Conservation (phyloP, 305 asterid genomes). For the Nicotiana rustica region DNA sequence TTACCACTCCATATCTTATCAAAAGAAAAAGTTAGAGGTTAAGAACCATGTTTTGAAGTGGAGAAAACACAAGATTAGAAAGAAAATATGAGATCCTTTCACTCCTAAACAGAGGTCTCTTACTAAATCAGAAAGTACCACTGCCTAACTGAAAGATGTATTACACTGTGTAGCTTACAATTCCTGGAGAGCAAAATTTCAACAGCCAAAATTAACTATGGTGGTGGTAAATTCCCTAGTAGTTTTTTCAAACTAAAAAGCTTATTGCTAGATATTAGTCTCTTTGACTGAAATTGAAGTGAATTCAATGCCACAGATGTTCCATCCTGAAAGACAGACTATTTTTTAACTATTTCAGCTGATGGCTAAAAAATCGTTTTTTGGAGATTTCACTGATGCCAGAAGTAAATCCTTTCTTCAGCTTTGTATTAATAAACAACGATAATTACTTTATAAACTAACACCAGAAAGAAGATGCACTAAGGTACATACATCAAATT, state of each 20-base stretch:
- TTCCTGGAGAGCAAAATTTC: neutral
- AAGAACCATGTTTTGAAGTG: conserved; percentile 23
- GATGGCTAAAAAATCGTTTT: no score
- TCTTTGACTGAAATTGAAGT: conserved; percentile 7
- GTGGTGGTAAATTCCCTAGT: neutral
- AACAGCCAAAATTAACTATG: neutral
- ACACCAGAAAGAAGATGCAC: neutral
- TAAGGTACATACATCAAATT: neutral
- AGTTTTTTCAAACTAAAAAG: neutral
- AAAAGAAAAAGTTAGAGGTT: neutral
- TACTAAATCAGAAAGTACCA: neutral
- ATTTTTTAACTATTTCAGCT: conserved; percentile 7
- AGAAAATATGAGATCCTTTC: neutral
- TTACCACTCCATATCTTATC: neutral
- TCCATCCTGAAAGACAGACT: neutral
- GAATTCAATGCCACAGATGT: conserved; percentile 16
- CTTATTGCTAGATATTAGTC: neutral
- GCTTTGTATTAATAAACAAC: neutral
- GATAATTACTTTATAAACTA: neutral
- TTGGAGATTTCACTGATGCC: no score
- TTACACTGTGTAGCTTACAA: neutral
- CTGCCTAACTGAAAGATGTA: conserved; percentile 22
- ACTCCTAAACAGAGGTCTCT: neutral
- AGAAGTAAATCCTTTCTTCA: no score
- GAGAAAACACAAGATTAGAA: conserved; percentile 9